These are phyloP conservation scores for Yarrowia sp. DNA, from an alignment of 805 yeast species.

Conservation along the genomic window DNA sequence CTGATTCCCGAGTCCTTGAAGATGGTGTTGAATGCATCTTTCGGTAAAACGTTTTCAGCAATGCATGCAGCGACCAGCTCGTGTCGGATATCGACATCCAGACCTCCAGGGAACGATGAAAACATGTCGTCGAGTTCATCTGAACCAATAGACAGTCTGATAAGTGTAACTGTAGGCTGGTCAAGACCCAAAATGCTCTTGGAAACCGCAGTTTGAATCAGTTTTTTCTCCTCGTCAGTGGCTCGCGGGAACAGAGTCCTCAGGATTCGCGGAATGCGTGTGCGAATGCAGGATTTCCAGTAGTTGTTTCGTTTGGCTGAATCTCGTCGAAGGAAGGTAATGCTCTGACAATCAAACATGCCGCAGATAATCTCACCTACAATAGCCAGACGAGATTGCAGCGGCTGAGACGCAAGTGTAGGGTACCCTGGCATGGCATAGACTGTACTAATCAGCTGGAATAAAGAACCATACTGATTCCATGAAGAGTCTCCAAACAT, in stretches of 20 bases:
- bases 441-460: slow-evolving; percentile 26
- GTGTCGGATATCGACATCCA: slow-evolving; percentile 48
- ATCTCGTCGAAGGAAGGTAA: slow-evolving; percentile 42
- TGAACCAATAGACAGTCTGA: slow-evolving; percentile 41
- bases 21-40: slow-evolving; percentile 14
- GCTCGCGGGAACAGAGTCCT: slow-evolving; percentile 35
- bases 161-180: slow-evolving; percentile 40
- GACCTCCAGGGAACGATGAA: slow-evolving; percentile 49
- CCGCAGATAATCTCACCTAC: slow-evolving; percentile 45
- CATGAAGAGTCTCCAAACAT: slow-evolving; percentile 29
- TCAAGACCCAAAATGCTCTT: slow-evolving; percentile 41
- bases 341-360: slow-evolving; percentile 47
- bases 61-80: slow-evolving; percentile 51
- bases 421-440: slow-evolving; percentile 28
- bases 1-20: slow-evolving; percentile 21
- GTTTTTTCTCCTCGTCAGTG: not conserved
- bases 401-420: slow-evolving; percentile 24
- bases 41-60: slow-evolving; percentile 36
- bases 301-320: slow-evolving; percentile 41
- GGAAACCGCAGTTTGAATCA: slow-evolving; percentile 34
- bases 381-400: slow-evolving; percentile 28
- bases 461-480: slow-evolving; percentile 30
- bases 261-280: slow-evolving; percentile 49
- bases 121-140: slow-evolving; percentile 50
- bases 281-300: slow-evolving; percentile 49